Evolutionary conservation across 2,329 filamentous ascomycete genomes (phyloP), one percentile per base, ranked within the genome.

Genomic region (Herpotrichia juniperi): DNA sequence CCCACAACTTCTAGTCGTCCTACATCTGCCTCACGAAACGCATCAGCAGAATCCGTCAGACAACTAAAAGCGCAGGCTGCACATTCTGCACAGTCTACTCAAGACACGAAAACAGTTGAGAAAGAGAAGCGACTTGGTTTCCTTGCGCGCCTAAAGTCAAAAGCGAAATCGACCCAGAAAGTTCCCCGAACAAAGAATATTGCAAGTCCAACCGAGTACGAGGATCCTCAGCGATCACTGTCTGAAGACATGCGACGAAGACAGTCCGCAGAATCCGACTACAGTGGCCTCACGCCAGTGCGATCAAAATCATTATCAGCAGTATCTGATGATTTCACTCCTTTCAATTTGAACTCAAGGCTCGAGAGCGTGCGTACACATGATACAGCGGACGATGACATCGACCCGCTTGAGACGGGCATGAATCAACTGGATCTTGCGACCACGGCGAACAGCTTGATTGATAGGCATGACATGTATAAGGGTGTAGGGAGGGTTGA

Each of bases 391-490:
- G 21, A 44, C 42, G 42, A 44, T 3, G 6, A 31, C 19, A 16
- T 31, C 24, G 42, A 44, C n/a, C 42, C 25, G 9, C 42, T 44
- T 24, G 52, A 67, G 44, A 54, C 59, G n/a, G n/a, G n/a, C n/a
- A n/a, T n/a, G 34, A 55, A 63, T 46, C 25, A 35, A 0, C 44
- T 73, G 4, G 51, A 50, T 8, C 62, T 67, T 30, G 65, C 63
- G 10, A 69, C 66, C 14, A 72, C 71, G 14, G 61, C 72, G 25
- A 67, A 69, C 21, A 73, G 67, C 42, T 56, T 73, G 48, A 68
- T 76, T 32, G 72, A 73, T 53, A 58, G 77, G 50, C 77, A 79
- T 56, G 77, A 79, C 55, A 75, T 76, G 66, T 78, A 72, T 55
- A 60, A 61, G 42, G 69, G 66, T 1, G 53, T 70, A 17, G 69